Conservation (phyloP, 1,139 yeast genomes). For the Komagataea norvegica region DNA sequence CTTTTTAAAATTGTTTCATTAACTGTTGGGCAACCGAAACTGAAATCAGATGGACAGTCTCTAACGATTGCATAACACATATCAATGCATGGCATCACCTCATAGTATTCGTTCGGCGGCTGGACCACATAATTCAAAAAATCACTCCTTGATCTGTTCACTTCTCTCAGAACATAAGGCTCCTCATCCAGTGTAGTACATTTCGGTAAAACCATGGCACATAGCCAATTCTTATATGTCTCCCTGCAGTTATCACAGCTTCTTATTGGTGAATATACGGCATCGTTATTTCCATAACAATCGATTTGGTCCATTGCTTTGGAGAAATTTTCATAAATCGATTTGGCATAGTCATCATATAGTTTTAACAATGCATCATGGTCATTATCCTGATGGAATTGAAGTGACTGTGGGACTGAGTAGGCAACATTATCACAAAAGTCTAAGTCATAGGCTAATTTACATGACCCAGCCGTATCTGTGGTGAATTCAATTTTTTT, state of each 20-base stretch:
- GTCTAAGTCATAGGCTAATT: slow-evolving; percentile 64
- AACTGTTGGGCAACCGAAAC: slow-evolving; percentile 63
- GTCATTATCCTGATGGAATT: slow-evolving; percentile 8
- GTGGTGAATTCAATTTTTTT: slow-evolving; percentile 59
- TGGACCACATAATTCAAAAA: slow-evolving; percentile 50
- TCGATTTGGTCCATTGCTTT: slow-evolving; percentile 72
- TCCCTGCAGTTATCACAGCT: slow-evolving; percentile 68
- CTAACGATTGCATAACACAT: slow-evolving; percentile 74
- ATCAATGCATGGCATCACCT: slow-evolving; percentile 80
- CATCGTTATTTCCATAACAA: slow-evolving; percentile 69
- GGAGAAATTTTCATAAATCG: slow-evolving; percentile 59
- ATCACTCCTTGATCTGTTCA: slow-evolving; percentile 55
- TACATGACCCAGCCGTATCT: slow-evolving; percentile 54
- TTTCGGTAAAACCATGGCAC: slow-evolving; percentile 86
- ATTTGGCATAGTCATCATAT: slow-evolving; percentile 62
- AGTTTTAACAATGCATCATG: slow-evolving; percentile 32
- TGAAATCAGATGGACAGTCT: slow-evolving; percentile 77
- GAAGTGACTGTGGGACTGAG: slow-evolving; percentile 65
- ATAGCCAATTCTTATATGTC: slow-evolving; percentile 83
- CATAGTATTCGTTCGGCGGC: slow-evolving; percentile 66
- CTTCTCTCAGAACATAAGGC: slow-evolving; percentile 45
- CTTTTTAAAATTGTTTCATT: slow-evolving; percentile 39
- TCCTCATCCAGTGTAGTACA: slow-evolving; percentile 53
- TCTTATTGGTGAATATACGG: slow-evolving; percentile 67
- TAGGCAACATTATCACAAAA: slow-evolving; percentile 84